phyloP scores from a whole-genome alignment of 2,329 filamentous ascomycete genomes.

The Apiospora sp. region DNA sequence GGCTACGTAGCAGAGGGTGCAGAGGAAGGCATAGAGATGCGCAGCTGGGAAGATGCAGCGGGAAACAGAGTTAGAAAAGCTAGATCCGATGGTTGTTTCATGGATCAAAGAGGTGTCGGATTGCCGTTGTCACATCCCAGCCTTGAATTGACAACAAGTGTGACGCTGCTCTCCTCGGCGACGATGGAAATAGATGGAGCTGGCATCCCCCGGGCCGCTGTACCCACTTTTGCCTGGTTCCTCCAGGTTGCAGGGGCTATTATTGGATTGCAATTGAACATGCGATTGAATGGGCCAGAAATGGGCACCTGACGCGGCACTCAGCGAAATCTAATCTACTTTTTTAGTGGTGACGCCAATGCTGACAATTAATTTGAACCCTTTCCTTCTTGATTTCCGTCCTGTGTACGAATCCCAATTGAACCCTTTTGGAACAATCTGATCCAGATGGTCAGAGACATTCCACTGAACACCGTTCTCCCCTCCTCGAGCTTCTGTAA shows the following conservation, averaged over 20 bases:
- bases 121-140: constrained; percentile 12
- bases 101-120: not conserved
- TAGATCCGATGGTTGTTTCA: constrained; percentile 4
- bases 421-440: not conserved
- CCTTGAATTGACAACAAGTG: constrained; percentile 11
- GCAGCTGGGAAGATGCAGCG: not conserved
- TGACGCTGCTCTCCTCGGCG: constrained; percentile 15
- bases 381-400: not conserved
- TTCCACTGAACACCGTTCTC: not conserved
- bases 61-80: not conserved
- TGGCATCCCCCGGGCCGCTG: not conserved
- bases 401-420: not conserved
- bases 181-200: constrained; percentile 21
- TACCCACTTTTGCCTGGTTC: not conserved
- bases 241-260: constrained; percentile 8
- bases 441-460: not conserved
- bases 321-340: not conserved
- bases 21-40: constrained; percentile 1
- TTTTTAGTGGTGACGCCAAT: constrained; percentile 7
- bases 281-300: not conserved
- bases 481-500: not conserved
- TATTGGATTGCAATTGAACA: constrained; percentile 12
- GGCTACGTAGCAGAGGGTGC: constrained; percentile 16
- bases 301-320: not conserved
- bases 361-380: constrained; percentile 3